These are phyloP conservation scores for Penicillium sp. DNA, from an alignment of 2,329 filamentous ascomycete genomes.

Conservation along the genomic window DNA sequence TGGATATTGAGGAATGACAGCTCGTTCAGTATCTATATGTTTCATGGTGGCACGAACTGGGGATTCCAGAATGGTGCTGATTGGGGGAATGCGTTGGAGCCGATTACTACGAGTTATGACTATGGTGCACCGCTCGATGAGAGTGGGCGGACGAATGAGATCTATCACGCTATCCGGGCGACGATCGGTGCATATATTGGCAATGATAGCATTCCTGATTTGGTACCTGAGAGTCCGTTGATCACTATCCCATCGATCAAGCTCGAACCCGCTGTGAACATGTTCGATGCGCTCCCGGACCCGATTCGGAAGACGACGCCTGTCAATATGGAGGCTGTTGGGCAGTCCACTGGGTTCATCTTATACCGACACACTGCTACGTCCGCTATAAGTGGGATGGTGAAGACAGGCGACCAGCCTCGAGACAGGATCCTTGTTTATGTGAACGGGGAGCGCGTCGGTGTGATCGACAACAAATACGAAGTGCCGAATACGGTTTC, in stretches of 20 bases:
- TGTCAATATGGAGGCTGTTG: slow-evolving; percentile 48
- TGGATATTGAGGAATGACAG: slow-evolving; percentile 41
- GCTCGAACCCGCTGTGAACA: slow-evolving; percentile 31
- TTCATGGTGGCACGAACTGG: slow-evolving; percentile 55
- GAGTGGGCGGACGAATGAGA: slow-evolving; percentile 47
- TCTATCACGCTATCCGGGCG: slow-evolving; percentile 37
- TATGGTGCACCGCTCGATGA: slow-evolving; percentile 54
- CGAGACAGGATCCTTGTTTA: slow-evolving; percentile 52
- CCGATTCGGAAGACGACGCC: slow-evolving; percentile 27
- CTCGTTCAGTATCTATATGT: slow-evolving; percentile 55
- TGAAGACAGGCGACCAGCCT: slow-evolving; percentile 46
- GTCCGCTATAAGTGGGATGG: slow-evolving; percentile 29
- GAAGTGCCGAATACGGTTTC: slow-evolving; percentile 39
- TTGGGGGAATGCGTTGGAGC: slow-evolving; percentile 42
- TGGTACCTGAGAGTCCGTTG: slow-evolving; percentile 35
- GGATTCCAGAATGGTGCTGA: slow-evolving; percentile 50
- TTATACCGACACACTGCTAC: slow-evolving; percentile 43
- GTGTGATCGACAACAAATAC: slow-evolving; percentile 52
- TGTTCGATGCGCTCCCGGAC: slow-evolving; percentile 34
- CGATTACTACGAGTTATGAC: slow-evolving; percentile 52
- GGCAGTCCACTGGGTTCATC: slow-evolving; percentile 47
- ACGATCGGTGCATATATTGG: slow-evolving; percentile 36
- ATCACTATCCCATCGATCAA: slow-evolving; percentile 38
- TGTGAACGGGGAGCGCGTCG: slow-evolving; percentile 43
- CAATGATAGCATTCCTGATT: slow-evolving; percentile 38